phyloP scores from a whole-genome alignment of 371 early-diverging fungal genomes.

The Syncephalastrum monosporum region DNA sequence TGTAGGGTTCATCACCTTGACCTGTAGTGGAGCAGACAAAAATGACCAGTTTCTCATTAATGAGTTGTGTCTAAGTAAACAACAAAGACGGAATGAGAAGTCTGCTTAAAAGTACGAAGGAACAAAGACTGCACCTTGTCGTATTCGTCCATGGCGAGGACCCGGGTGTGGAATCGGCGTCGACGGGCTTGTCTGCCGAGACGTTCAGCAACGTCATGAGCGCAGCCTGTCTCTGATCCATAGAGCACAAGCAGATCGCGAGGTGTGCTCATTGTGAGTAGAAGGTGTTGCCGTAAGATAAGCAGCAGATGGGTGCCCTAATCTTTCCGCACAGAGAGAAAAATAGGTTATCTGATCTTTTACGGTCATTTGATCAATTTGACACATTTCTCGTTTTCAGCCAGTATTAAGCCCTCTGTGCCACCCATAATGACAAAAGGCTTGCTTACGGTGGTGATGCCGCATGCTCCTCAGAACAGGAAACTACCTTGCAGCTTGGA shows the following conservation, averaged over 20 bases:
- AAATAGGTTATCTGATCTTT: no score
- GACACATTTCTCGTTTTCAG: no score
- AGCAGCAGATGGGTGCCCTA: no score
- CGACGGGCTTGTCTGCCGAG: slow-evolving; percentile 75
- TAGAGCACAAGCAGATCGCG: slow-evolving; percentile 68
- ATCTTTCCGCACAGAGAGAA: no score
- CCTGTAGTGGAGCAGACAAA: slow-evolving; percentile 95
- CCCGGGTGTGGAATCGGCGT: slow-evolving; percentile 63
- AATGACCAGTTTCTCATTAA: slow-evolving; percentile 68
- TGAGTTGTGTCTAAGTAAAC: slow-evolving; percentile 48
- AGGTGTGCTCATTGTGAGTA: not conserved
- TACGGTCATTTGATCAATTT: no score
- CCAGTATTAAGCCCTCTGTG: no score
- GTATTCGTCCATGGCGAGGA: slow-evolving; percentile 80
- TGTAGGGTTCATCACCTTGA: slow-evolving; percentile 90
- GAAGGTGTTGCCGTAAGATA: no score
- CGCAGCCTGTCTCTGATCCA: slow-evolving; percentile 85
- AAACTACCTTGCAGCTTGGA: no score
- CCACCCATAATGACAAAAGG: no score
- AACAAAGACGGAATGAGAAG: slow-evolving; percentile 2
- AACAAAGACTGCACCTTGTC: slow-evolving; percentile 49
- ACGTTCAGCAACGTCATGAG: slow-evolving; percentile 80
- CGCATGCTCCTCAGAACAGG: no score
- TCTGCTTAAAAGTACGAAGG: slow-evolving; percentile 4
- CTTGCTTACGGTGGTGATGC: no score